Evolutionary conservation across 1,284 basidiomycete species (phyloP).

Genomic region (Leccinum fallax): DNA sequence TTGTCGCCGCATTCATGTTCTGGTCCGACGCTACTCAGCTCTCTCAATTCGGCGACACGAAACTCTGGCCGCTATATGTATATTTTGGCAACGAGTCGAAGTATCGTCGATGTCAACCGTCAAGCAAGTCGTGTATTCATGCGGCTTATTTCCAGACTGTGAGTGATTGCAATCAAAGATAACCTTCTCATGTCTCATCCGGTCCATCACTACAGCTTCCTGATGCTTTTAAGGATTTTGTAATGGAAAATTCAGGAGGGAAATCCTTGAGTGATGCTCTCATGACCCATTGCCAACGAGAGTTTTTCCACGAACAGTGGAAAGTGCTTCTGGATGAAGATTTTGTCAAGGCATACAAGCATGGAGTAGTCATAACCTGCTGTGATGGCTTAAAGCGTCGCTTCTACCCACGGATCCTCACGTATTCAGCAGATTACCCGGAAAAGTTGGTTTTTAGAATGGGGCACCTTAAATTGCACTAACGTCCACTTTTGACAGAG

Average conservation of each 20-base stretch:
- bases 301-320: conserved; percentile 26
- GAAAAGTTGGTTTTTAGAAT: conserved; percentile 26
- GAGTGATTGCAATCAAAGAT: background rate
- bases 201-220: background rate
- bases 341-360: conserved; percentile 17
- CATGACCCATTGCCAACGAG: conserved; percentile 20
- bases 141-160: conserved; percentile 1
- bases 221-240: conserved; percentile 15
- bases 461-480: background rate
- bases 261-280: conserved; percentile 5
- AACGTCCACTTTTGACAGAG: conserved; percentile 16
- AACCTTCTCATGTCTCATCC: background rate
- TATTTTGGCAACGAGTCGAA: background rate
- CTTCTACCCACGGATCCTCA: conserved; percentile 26
- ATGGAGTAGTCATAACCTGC: conserved; percentile 23
- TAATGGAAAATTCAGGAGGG: background rate
- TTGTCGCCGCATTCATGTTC: background rate
- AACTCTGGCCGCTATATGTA: background rate
- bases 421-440: conserved; percentile 34
- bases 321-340: conserved; percentile 5
- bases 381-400: conserved; percentile 20
- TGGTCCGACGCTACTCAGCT: background rate
- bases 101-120: background rate
- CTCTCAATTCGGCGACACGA: background rate
- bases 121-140: background rate